Evolutionary conservation across 176 grass and related monocot species (phyloP), one percentile per base, ranked within the genome.

Genomic region (Bromus sterilis): DNA sequence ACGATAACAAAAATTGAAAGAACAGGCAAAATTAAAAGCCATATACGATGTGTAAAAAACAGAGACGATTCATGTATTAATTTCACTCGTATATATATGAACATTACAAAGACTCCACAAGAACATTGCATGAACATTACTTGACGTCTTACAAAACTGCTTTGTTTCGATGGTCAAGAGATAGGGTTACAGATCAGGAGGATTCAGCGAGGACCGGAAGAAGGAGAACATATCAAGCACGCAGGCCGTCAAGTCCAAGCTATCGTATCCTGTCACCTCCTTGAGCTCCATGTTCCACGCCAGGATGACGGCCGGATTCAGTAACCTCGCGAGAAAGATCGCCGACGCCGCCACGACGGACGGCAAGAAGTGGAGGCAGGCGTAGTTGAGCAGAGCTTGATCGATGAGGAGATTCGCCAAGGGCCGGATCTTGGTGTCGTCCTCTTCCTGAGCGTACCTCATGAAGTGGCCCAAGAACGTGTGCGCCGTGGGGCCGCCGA

Each of bases 401-500:
- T 75, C 25, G 18, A 55, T 18, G 35, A 82, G 66, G 11, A 26
- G 51, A 18, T 33, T 55, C 51, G 79, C 66, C 79, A 72, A 12
- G 11, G 16, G 3, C 53, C 26, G 53, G 9, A 70, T 53, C 78
- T 9, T 24, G 7, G 26, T 24, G 0, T 10, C 62, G 31, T 66
- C 21, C 23, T 18, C 33, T 15, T 14, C 26, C 4, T 16, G 0
- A 4, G 10, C 49, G 33, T 72, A 2, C 67, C 48, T n/a, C 5
- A 55, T 31, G 59, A 83, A 76, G 81, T 55, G 71, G 6, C 49
- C 33, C 0, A 83, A 32, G 81, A 83, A 83, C 0, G 60, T 83
- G 71, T 83, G 63, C n/a, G 71, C 81, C 31, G 81, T 83, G 6
- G 81, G 81, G 10, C 81, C 81, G 31, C 81, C 48, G 31, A 83